A percentile compares a stretch with the other conserved stretches of the same genome.
Evolutionary conservation across 2,329 filamentous ascomycete genomes (phyloP).

Genomic region (Colletotrichum noveboracense): DNA sequence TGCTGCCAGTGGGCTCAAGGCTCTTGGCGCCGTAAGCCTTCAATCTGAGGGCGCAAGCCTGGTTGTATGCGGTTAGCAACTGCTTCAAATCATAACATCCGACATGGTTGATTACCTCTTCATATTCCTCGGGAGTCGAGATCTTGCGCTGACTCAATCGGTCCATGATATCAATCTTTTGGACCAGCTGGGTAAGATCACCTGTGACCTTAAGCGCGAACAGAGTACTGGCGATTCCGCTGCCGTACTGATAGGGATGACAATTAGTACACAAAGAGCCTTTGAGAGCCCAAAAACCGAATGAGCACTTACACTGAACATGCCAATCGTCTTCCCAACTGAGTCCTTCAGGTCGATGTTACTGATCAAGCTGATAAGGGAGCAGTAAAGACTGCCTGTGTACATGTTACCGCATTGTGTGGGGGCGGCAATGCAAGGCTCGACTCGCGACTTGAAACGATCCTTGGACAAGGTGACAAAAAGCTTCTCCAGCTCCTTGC

Average conservation of each 20-base stretch:
- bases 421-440: neutral
- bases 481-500: neutral
- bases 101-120: neutral
- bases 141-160: neutral
- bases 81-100: rapidly evolving
- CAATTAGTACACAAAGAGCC: neutral
- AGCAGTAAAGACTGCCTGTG: slow-evolving; percentile 62
- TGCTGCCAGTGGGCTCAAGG: neutral
- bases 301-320: slow-evolving; percentile 4
- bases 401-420: slow-evolving; percentile 53
- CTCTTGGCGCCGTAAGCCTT: neutral
- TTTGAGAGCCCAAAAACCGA: neutral
- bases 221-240: slow-evolving; percentile 2
- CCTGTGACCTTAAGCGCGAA: slow-evolving; percentile 5
- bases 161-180: slow-evolving; percentile 4
- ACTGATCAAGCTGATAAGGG: slow-evolving; percentile 57
- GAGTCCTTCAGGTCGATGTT: slow-evolving; percentile 41
- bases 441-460: neutral
- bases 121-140: neutral
- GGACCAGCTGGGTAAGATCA: neutral
- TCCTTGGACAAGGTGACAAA: neutral
- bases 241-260: neutral
- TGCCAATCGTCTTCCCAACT: slow-evolving; percentile 2
- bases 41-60: neutral
- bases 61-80: neutral